phyloP scores from a whole-genome alignment of 2,329 filamentous ascomycete genomes.

The Mycocentrospora acerina region DNA sequence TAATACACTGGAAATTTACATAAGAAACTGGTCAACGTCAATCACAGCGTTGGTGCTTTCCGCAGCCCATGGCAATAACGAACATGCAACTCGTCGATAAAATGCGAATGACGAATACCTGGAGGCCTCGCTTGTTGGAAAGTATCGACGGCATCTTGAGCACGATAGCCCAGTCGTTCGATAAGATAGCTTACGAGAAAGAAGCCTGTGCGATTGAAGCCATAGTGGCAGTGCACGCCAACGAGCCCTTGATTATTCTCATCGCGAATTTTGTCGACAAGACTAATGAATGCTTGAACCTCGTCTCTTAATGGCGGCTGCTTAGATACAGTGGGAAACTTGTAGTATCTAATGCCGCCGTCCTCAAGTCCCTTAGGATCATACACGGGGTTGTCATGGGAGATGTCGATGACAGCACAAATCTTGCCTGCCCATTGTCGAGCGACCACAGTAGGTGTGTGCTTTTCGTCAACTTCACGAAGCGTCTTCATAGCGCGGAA shows the following conservation, averaged over 20 bases:
- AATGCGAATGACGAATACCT: constrained; percentile 87
- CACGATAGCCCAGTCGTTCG: constrained; percentile 69
- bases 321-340: constrained; percentile 90
- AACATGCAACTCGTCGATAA: constrained; percentile 79
- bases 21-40: not conserved
- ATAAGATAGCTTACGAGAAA: constrained; percentile 90
- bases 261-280: constrained; percentile 53
- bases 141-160: constrained; percentile 75
- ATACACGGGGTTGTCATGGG: constrained; percentile 87
- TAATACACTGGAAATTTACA: too few species aligned
- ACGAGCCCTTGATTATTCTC: constrained; percentile 51
- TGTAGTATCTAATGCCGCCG: constrained; percentile 60
- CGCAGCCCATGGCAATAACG: constrained; percentile 63
- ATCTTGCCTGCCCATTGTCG: constrained; percentile 66
- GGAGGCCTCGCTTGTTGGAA: constrained; percentile 74
- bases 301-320: constrained; percentile 71
- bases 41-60: constrained; percentile 33
- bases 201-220: constrained; percentile 92
- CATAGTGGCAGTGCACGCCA: constrained; percentile 93
- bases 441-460: constrained; percentile 74
- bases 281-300: constrained; percentile 59
- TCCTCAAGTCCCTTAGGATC: constrained; percentile 60
- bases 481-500: constrained; percentile 94
- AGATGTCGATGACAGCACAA: constrained; percentile 84
- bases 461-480: constrained; percentile 80